These are phyloP conservation scores for Penicillium desertorum DNA, from an alignment of 495 filamentous ascomycete genomes.

Conservation along the genomic window DNA sequence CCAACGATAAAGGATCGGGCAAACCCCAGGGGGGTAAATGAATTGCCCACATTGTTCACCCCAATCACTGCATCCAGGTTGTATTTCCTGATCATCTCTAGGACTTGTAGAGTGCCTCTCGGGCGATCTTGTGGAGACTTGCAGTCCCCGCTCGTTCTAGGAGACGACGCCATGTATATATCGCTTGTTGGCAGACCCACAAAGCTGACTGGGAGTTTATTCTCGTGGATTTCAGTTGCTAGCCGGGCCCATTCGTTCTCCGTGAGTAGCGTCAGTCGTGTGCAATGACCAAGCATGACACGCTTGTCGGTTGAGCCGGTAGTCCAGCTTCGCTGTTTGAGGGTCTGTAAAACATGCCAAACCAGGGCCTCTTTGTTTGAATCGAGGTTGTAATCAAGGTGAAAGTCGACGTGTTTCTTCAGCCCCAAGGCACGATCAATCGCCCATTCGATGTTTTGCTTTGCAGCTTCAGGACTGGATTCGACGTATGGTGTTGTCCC, in stretches of 20 bases:
- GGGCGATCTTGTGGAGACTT: constrained; percentile 26
- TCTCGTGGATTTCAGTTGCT: constrained; percentile 38
- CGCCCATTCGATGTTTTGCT: constrained; percentile 65
- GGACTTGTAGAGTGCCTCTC: constrained; percentile 62
- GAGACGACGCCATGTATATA: constrained; percentile 66
- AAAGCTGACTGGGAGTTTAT: constrained; percentile 62
- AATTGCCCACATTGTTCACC: constrained; percentile 78
- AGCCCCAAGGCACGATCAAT: constrained; percentile 47
- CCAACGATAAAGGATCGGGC: constrained; percentile 66
- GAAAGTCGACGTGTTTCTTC: constrained; percentile 65
- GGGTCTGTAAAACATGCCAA: constrained; percentile 51
- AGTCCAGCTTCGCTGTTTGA: constrained; percentile 51
- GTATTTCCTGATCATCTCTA: constrained; percentile 61
- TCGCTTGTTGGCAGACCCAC: constrained; percentile 74
- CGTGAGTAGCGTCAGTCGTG: constrained; percentile 59
- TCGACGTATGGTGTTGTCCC: constrained; percentile 77
- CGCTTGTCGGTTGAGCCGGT: constrained; percentile 36
- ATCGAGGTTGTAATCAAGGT: constrained; percentile 71
- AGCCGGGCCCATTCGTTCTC: constrained; percentile 52
- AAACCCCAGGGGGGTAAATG: constrained; percentile 73
- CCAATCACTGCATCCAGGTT: constrained; percentile 60
- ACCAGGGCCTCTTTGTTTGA: constrained; percentile 45
- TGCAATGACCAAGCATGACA: constrained; percentile 69
- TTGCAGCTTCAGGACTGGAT: constrained; percentile 42
- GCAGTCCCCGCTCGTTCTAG: constrained; percentile 22